A percentile compares a stretch with the other conserved stretches of the same genome.
Conservation (phyloP, 495 filamentous ascomycete species). For the Penicillium pancosmium region DNA sequence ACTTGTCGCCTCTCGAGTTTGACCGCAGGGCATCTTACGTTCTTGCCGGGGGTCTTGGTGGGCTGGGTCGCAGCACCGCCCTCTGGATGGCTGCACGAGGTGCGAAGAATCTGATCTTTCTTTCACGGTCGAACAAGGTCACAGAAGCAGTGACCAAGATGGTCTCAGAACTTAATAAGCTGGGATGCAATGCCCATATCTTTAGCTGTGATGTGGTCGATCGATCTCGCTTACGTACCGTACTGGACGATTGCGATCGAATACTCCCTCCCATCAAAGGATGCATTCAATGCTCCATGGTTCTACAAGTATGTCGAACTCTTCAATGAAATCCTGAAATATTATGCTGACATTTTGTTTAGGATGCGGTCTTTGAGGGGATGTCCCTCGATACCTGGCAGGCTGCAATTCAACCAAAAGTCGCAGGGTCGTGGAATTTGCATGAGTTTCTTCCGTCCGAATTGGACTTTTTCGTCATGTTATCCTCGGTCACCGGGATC, state of each 20-base stretch:
- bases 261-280: conserved; percentile 39
- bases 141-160: conserved; percentile 16
- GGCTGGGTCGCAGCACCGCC: conserved; percentile 39
- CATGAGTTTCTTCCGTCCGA: conserved; percentile 21
- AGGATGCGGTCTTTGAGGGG: conserved; percentile 41
- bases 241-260: conserved; percentile 11
- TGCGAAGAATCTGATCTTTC: conserved; percentile 32
- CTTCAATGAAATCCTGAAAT: background rate
- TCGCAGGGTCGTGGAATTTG: conserved; percentile 35
- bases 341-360: conserved; percentile 4
- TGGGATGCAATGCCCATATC: conserved; percentile 23
- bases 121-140: conserved; percentile 22
- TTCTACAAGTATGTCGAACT: conserved; percentile 28
- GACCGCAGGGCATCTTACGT: conserved; percentile 23
- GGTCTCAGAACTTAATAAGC: conserved; percentile 11
- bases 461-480: conserved; percentile 41
- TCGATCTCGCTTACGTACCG: conserved; percentile 14
- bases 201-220: conserved; percentile 27
- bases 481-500: conserved; percentile 41
- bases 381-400: conserved; percentile 41
- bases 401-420: conserved; percentile 25
- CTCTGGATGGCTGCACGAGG: conserved; percentile 42
- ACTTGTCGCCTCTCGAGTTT: conserved; percentile 21
- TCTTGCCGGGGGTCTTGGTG: conserved; percentile 46
- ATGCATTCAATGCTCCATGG: conserved; percentile 46